Conservation (phyloP, 148 eudicot genomes). For the Talinum fruticosum region DNA sequence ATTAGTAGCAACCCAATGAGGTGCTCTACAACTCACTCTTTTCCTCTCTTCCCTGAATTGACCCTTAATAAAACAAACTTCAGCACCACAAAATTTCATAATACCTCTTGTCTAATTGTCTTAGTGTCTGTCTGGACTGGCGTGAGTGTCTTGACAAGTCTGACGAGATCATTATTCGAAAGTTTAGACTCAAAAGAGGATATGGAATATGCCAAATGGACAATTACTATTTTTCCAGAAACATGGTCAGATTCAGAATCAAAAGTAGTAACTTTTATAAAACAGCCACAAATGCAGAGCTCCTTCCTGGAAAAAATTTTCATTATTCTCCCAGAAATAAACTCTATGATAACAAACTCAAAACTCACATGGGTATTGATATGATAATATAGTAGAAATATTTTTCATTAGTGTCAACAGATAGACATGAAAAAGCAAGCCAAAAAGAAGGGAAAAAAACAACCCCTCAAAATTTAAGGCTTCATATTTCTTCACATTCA, state of each 20-base stretch:
- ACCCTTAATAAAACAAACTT: not conserved
- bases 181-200: not conserved
- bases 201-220: not conserved
- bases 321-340: not conserved
- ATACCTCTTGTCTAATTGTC: too few relatives aligned
- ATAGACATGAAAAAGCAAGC: constrained; percentile 1
- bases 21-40: constrained; percentile 3
- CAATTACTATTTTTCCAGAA: not conserved
- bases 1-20: not conserved
- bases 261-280: constrained; percentile 1
- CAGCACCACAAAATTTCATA: not conserved
- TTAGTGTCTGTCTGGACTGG: too few relatives aligned
- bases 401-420: not conserved
- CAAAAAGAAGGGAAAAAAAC: not conserved
- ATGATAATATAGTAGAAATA: not conserved
- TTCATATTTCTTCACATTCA: not conserved
- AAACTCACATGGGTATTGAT: not conserved
- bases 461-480: constrained; percentile 11
- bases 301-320: not conserved
- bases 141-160: not conserved
- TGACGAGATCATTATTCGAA: too few relatives aligned
- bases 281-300: constrained; percentile 5
- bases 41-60: constrained; percentile 3
- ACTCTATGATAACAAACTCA: not conserved
- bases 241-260: constrained; percentile 25